phyloP scores from a whole-genome alignment of 805 yeast species.

The Metschnikowia orientalis region DNA sequence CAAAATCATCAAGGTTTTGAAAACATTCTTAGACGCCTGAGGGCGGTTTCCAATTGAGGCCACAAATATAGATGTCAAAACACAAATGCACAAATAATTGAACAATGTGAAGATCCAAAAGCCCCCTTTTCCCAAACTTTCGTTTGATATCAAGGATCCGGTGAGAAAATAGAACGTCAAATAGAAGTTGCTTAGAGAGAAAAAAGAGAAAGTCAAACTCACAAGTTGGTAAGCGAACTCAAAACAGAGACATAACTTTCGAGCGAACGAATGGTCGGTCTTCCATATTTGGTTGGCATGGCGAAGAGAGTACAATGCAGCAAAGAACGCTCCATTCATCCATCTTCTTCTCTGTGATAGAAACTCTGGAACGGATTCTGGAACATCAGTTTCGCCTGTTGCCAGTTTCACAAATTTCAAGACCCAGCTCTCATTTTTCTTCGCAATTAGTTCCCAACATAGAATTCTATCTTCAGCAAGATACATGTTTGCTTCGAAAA shows the following conservation, averaged over 20 bases:
- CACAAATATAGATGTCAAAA: constrained; percentile 81
- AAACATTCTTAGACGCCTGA: constrained; percentile 84
- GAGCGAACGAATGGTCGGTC: constrained; percentile 21
- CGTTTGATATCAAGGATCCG: constrained; percentile 47
- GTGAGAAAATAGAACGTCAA: constrained; percentile 26
- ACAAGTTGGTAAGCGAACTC: constrained; percentile 25
- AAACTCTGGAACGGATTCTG: constrained; percentile 25
- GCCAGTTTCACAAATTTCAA: constrained; percentile 29
- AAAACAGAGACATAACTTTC: constrained; percentile 24
- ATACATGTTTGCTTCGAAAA: constrained; percentile 75
- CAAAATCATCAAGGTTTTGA: constrained; percentile 65
- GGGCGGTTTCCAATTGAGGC: constrained; percentile 97
- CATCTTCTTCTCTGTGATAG: constrained; percentile 28
- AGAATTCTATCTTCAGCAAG: constrained; percentile 28
- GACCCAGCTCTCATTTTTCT: constrained; percentile 26
- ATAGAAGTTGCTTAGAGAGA: constrained; percentile 27
- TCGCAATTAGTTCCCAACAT: constrained; percentile 29
- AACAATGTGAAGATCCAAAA: constrained; percentile 77
- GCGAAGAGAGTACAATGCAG: constrained; percentile 25
- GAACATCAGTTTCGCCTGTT: constrained; percentile 30
- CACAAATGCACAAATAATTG: constrained; percentile 79
- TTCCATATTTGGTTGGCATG: constrained; percentile 23
- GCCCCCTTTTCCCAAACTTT: constrained; percentile 63
- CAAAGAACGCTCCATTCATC: constrained; percentile 30
- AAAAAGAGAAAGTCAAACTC: constrained; percentile 22